Evolutionary conservation across 2,329 filamentous ascomycete genomes (phyloP).

Genomic region (Cadophora sp.): DNA sequence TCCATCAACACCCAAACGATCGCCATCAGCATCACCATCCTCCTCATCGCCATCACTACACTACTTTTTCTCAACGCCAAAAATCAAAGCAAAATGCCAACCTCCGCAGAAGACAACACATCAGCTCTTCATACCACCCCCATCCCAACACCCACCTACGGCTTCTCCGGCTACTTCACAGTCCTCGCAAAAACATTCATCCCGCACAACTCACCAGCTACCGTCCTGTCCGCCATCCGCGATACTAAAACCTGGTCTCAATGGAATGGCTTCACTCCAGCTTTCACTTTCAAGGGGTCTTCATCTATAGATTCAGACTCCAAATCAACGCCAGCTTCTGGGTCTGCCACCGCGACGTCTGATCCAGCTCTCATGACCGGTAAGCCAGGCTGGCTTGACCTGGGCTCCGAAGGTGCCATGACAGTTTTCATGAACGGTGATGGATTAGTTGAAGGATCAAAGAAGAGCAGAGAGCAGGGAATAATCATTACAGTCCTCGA

Average conservation of each 20-base stretch:
- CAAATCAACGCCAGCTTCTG: neutral
- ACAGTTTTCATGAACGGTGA: slow-evolving; percentile 37
- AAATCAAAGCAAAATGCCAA: slow-evolving; percentile 15
- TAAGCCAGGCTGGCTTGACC: slow-evolving; percentile 30
- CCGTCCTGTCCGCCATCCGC: slow-evolving; percentile 32
- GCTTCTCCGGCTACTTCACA: slow-evolving; percentile 32
- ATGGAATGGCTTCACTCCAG: slow-evolving; percentile 64
- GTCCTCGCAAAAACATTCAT: slow-evolving; percentile 32
- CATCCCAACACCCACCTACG: slow-evolving; percentile 37
- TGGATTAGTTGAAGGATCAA: slow-evolving; percentile 25
- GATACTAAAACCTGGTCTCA: slow-evolving; percentile 33
- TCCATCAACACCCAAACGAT: neutral
- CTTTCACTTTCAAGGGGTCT: slow-evolving; percentile 53
- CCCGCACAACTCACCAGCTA: slow-evolving; percentile 22
- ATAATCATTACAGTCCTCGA: slow-evolving; percentile 29
- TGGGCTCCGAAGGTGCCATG: slow-evolving; percentile 26
- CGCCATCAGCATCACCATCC: slow-evolving; percentile 8
- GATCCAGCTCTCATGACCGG: slow-evolving; percentile 28
- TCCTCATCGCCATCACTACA: neutral
- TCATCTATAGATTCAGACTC: slow-evolving; percentile 43
- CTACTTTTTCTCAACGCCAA: neutral
- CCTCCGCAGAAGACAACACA: neutral
- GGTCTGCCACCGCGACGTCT: neutral
- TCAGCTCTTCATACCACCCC: slow-evolving; percentile 25
- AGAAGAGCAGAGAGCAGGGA: slow-evolving; percentile 27